Evolutionary conservation across 352 stramenopile species (phyloP).

Genomic region (Phytopythium vexans): DNA sequence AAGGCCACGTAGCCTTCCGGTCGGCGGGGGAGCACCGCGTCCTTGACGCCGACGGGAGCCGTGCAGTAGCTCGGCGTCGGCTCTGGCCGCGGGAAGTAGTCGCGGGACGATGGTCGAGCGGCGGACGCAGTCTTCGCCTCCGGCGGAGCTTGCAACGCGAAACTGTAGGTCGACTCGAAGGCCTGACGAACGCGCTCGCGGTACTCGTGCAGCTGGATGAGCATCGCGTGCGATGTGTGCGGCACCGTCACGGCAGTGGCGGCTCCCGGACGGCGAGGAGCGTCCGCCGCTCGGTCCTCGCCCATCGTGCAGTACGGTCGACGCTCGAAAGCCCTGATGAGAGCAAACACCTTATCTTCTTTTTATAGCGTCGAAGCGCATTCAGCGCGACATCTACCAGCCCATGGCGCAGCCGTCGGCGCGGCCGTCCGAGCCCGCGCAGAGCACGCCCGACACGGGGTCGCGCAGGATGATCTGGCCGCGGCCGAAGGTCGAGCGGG

Average conservation of each 20-base stretch:
- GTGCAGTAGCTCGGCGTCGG: constrained; percentile 9
- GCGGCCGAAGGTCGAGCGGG: constrained; percentile 62
- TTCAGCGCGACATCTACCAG: constrained; percentile 38
- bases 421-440: constrained; percentile 93
- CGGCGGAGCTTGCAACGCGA: constrained; percentile 17
- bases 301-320: no score
- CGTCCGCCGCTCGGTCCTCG: no score
- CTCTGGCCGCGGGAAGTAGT: no score
- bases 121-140: constrained; percentile 3
- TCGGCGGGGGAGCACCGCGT: constrained; percentile 17
- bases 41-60: constrained; percentile 17
- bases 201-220: constrained; percentile 61
- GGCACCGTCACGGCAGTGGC: background rate
- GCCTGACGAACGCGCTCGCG: constrained; percentile 36
- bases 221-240: constrained; percentile 58
- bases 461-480: constrained; percentile 87
- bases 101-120: no score
- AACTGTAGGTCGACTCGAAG: constrained; percentile 49
- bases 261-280: background rate
- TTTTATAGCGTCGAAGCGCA: no score
- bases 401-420: constrained; percentile 94
- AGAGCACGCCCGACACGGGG: constrained; percentile 85
- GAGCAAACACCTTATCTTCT: background rate
- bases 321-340: background rate
- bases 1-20: constrained; percentile 43